These are phyloP conservation scores for Cutaneotrichosporon mucoides DNA, from an alignment of 1,284 basidiomycete species.

Conservation along the genomic window DNA sequence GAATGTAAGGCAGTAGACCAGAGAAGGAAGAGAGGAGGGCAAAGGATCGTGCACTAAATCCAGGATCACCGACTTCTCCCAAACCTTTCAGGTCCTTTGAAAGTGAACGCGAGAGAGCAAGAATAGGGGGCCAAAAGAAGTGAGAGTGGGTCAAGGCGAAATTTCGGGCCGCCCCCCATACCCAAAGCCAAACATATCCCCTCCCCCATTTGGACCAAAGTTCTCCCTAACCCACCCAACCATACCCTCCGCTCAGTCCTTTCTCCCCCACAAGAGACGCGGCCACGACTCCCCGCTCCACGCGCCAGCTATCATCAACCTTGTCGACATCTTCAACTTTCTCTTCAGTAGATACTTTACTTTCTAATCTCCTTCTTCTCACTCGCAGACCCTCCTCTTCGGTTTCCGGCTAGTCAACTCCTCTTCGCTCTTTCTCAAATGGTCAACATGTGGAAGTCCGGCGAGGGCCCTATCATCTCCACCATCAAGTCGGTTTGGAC, in stretches of 20 bases:
- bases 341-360: background rate
- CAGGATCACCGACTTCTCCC: too few relatives aligned
- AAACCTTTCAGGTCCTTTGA: too few relatives aligned
- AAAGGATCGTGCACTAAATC: too few relatives aligned
- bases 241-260: background rate
- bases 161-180: background rate
- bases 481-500: constrained; percentile 33
- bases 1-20: too few relatives aligned
- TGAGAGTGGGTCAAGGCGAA: background rate
- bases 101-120: too few relatives aligned
- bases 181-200: too few relatives aligned
- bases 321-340: background rate
- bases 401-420: background rate
- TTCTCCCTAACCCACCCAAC: background rate
- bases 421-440: background rate
- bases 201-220: too few relatives aligned
- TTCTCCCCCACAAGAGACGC: background rate
- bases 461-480: constrained; percentile 40
- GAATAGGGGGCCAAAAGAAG: too few relatives aligned
- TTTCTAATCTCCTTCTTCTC: background rate
- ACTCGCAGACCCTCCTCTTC: background rate
- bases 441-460: constrained; percentile 18
- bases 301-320: too few relatives aligned
- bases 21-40: too few relatives aligned
- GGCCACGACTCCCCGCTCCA: constrained; percentile 3